Conservation (phyloP, 139 green algal species). For the Nannochloris sp. region DNA sequence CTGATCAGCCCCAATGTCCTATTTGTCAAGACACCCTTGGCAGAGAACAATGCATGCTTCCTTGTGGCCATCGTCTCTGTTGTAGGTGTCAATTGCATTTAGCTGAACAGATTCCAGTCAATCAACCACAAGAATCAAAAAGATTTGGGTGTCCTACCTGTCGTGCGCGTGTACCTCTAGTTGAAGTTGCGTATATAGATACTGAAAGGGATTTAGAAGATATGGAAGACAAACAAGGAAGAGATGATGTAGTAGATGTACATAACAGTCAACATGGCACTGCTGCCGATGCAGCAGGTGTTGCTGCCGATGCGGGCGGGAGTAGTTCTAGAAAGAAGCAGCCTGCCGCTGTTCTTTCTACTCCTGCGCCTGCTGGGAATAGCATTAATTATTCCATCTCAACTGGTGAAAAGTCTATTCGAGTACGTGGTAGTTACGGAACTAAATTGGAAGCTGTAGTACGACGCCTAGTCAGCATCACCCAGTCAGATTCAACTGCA, state of each 20-base stretch:
- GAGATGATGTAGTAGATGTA: not conserved
- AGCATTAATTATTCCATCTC: constrained; percentile 2
- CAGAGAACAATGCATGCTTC: constrained; percentile 47
- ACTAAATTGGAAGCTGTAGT: constrained; percentile 81
- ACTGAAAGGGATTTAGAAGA: not conserved
- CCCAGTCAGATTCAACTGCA: constrained; percentile 10
- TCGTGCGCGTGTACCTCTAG: constrained; percentile 23
- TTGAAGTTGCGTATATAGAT: constrained; percentile 58
- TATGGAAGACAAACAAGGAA: not conserved
- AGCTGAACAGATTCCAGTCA: constrained; percentile 5
- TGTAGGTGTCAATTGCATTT: constrained; percentile 48
- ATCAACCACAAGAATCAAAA: constrained; percentile 1
- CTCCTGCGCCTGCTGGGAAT: not conserved
- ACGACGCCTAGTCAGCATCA: constrained; percentile 50
- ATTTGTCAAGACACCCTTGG: constrained; percentile 59
- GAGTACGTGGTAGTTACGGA: constrained; percentile 59
- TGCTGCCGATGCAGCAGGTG: not conserved
- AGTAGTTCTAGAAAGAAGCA: not conserved
- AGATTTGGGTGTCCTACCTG: constrained; percentile 67
- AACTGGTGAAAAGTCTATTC: constrained; percentile 26
- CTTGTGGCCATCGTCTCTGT: constrained; percentile 68
- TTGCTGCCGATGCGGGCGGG: not conserved
- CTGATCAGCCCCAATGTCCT: constrained; percentile 42
- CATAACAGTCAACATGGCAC: not conserved
- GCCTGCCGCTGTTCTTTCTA: not conserved